Evolutionary conservation across 2,329 filamentous ascomycete species (phyloP).

Genomic region (Hymenoscyphus fructigenus): DNA sequence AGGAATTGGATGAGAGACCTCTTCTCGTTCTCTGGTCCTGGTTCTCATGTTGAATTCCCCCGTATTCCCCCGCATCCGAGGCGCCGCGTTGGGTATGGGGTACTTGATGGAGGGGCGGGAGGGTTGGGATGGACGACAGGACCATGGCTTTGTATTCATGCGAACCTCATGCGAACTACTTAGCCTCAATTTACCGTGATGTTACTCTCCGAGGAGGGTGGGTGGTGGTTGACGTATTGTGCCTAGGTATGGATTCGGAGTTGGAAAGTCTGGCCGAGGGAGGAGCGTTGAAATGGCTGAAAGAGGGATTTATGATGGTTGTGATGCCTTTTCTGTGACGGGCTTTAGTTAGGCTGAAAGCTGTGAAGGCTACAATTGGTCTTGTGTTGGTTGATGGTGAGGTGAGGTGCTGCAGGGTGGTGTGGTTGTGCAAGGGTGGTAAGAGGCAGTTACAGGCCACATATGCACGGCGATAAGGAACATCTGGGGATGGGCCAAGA

Average conservation of each 20-base stretch:
- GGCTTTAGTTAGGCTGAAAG: neutral
- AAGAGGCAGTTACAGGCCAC: neutral
- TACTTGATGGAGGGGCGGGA: neutral
- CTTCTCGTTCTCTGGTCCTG: no score
- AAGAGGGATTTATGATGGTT: neutral
- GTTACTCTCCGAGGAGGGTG: neutral
- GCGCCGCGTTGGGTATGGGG: neutral
- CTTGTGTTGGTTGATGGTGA: neutral
- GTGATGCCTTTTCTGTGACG: neutral
- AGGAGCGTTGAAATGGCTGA: neutral
- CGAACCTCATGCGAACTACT: slow-evolving; percentile 16
- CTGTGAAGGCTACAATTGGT: neutral
- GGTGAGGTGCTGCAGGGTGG: neutral
- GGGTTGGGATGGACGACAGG: neutral
- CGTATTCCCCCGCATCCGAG: neutral
- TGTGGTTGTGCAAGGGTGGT: neutral
- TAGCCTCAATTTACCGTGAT: neutral
- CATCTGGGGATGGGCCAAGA: neutral
- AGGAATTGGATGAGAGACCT: neutral
- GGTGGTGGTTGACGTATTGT: no score
- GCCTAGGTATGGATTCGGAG: no score
- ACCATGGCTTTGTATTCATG: neutral
- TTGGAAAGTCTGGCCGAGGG: no score
- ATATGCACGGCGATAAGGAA: slow-evolving; percentile 17
- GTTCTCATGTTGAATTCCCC: neutral